Evolutionary conservation across 2,329 filamentous ascomycete genomes (phyloP), one percentile per base, ranked within the genome.

Genomic region (Trichophyton verrucosum): DNA sequence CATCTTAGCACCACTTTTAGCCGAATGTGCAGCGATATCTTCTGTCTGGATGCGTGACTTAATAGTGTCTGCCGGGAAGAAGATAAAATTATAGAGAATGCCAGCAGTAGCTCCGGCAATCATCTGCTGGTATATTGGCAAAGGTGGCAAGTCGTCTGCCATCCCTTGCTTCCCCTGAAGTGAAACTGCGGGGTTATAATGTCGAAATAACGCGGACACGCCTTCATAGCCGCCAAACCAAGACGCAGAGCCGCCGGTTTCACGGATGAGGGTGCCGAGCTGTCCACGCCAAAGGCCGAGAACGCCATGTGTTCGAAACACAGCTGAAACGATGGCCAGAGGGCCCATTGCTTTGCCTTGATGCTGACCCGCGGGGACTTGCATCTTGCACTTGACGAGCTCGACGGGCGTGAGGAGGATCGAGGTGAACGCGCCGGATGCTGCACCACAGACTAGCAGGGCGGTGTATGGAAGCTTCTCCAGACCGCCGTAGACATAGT

Each of bases 311-410:
- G 91, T 85, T 7, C 84, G 85, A 70, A 90, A 95, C 7, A 97
- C 84, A 30, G 91, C 84, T 27, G 81, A 80, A 49, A 97, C 87
- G 47, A 96, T 85, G 3, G 82, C 75, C 11, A 89, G 70, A 0
- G 91, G 86, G 0, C 82, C 82, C 3, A 88, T 80, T 2, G 81
- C 75, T 11, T 76, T 78, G 2, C 69, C 69, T 24, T 71, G 33
- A 11, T 13, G 72, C 22, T 77, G 78, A 24, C 76, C 75, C 3
- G 76, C 61, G 15, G 82, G 89, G 0, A 92, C 91, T 73, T 99
- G 94, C 77, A 99, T 95, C 75, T 94, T 95, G 82, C 94, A 99
- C 76, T 99, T 99, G 71, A 99, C 88, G 59, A 99, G 83, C 76
- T 99, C 94, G 66, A 99, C 90, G 0, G 94, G 94, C 0, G 94